Conservation (phyloP, 441 rosid species). For the Isatis lusitanica region DNA sequence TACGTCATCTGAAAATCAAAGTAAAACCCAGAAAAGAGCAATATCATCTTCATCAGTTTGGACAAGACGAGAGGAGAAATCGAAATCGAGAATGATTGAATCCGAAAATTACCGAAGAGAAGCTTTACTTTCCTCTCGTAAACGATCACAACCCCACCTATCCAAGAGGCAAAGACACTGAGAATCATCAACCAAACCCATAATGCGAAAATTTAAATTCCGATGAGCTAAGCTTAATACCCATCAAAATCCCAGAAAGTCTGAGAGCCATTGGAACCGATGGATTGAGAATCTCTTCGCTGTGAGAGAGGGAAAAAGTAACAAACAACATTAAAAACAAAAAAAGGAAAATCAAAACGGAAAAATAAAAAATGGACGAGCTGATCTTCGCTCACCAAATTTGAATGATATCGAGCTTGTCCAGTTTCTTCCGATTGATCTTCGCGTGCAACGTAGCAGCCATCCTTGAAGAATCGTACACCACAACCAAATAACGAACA, state of each 20-base stretch:
- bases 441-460: constrained; percentile 89
- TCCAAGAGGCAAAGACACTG: neutral
- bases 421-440: constrained; percentile 70
- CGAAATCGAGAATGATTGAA: neutral
- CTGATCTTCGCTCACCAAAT: constrained; percentile 55
- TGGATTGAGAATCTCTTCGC: constrained; percentile 91
- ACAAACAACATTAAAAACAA: neutral
- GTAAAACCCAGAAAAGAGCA: neutral
- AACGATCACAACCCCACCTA: constrained; percentile 92
- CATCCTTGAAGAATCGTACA: constrained; percentile 52
- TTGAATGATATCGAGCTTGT: constrained; percentile 65
- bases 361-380: neutral
- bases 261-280: constrained; percentile 91
- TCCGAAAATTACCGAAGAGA: constrained; percentile 58
- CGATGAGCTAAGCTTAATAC: constrained; percentile 35
- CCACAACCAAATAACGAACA: neutral
- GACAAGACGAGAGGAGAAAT: neutral
- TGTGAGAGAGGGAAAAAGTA: constrained; percentile 34
- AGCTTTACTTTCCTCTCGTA: constrained; percentile 90
- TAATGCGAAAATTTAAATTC: neutral
- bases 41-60: neutral
- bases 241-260: constrained; percentile 93
- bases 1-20: constrained; percentile 66
- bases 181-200: constrained; percentile 2
- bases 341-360: neutral